A percentile compares a stretch with the other conserved stretches of the same genome.
Conservation (phyloP, 257 asterid genomes). For the Salvia hispanica region DNA sequence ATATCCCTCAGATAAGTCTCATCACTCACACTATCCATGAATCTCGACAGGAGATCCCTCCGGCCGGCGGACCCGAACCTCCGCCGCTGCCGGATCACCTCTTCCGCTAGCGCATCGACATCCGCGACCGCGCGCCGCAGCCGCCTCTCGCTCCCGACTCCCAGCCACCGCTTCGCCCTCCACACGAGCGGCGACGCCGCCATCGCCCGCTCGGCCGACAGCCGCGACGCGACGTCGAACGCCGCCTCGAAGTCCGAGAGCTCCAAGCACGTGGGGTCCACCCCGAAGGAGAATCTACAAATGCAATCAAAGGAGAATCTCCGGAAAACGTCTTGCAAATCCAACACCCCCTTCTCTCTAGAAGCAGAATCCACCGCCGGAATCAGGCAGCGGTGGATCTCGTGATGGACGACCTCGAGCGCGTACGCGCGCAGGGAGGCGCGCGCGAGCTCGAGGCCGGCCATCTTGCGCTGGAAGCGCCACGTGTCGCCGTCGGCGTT, state of each 20-base stretch:
- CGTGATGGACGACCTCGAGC: conserved; percentile 37
- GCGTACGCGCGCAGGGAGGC: conserved; percentile 41
- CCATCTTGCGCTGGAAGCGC: conserved; percentile 50
- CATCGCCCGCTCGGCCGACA: conserved; percentile 48
- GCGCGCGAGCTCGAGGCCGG: conserved; percentile 47
- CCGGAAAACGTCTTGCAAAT: conserved; percentile 44
- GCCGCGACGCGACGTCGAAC: conserved; percentile 42
- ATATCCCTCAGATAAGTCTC: conserved; percentile 40
- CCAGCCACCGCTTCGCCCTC: conserved; percentile 39
- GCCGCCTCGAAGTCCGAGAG: conserved; percentile 32
- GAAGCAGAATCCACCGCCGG: conserved; percentile 33
- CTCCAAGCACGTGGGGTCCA: conserved; percentile 42
- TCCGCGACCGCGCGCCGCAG: conserved; percentile 28
- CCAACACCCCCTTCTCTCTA: conserved; percentile 3
- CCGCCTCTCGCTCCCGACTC: conserved; percentile 37
- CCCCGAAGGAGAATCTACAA: conserved; percentile 42
- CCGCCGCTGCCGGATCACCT: conserved; percentile 40
- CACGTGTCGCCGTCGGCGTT: conserved; percentile 69
- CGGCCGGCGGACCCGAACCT: conserved; percentile 21
- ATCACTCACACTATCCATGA: conserved; percentile 37
- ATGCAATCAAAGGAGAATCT: conserved; percentile 42
- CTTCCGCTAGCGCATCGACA: conserved; percentile 29
- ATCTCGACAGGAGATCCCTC: conserved; percentile 46
- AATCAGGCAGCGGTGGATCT: conserved; percentile 32
- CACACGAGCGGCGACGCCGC: conserved; percentile 34